Evolutionary conservation across 352 stramenopile species (phyloP).

Genomic region (Phytopythium mirpurense): DNA sequence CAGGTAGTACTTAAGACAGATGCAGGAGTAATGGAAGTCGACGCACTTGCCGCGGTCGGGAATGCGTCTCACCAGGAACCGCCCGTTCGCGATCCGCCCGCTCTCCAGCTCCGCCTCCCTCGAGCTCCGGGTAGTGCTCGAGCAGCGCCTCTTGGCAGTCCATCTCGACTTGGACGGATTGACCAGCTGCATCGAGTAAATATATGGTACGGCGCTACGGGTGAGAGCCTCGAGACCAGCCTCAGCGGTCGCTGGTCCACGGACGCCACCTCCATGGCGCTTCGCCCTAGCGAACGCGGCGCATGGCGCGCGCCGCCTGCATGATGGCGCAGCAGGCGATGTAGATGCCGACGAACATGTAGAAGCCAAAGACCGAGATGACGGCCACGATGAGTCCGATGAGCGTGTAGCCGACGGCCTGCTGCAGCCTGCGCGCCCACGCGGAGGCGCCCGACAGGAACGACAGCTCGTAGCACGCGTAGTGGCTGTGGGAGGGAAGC

Average conservation of each 20-base stretch:
- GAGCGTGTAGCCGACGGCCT: constrained; percentile 30
- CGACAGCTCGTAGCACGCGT: constrained; percentile 63
- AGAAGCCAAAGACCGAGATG: constrained; percentile 53
- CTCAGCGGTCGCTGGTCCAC: background rate
- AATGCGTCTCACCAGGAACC: background rate
- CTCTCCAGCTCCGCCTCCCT: background rate
- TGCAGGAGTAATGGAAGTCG: background rate
- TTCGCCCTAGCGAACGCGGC: constrained; percentile 2
- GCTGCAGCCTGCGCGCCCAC: constrained; percentile 32
- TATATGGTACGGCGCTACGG: background rate
- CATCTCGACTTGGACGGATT: background rate
- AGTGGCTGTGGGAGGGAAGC: constrained; percentile 42
- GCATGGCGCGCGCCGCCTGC: constrained; percentile 14
- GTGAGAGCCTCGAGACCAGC: background rate
- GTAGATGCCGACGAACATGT: constrained; percentile 42
- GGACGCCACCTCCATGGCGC: background rate
- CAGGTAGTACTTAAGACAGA: background rate
- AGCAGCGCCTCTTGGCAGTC: too few species aligned
- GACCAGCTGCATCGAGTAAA: background rate
- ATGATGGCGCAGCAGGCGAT: constrained; percentile 20
- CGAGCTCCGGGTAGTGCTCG: too few species aligned
- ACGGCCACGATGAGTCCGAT: constrained; percentile 49
- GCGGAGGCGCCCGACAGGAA: constrained; percentile 29
- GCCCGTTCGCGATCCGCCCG: too few species aligned
- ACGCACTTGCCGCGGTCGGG: background rate